A percentile compares a stretch with the other conserved stretches of the same genome.
These are phyloP conservation scores for Fusarium sp. DNA, from an alignment of 2,329 filamentous ascomycete species.

Conservation along the genomic window DNA sequence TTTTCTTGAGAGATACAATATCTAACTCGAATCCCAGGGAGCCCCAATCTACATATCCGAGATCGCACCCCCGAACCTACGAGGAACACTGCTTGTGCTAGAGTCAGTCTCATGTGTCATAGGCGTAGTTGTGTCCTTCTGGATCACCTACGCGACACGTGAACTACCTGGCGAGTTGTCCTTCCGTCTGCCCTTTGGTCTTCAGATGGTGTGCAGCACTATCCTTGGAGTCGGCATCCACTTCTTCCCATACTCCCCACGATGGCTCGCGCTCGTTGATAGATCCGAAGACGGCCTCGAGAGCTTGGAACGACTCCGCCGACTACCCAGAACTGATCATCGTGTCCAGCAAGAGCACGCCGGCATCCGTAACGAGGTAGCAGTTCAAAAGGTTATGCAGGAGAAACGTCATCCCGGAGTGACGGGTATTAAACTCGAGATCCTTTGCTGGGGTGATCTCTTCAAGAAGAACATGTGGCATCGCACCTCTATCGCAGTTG, in stretches of 20 bases:
- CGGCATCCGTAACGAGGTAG: background rate
- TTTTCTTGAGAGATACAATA: too few relatives aligned
- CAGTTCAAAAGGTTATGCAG: background rate
- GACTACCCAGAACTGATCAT: slow-evolving; percentile 56
- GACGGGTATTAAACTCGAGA: slow-evolving; percentile 5
- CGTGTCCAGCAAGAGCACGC: slow-evolving; percentile 50
- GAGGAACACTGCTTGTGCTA: slow-evolving; percentile 61
- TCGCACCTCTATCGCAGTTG: slow-evolving; percentile 27
- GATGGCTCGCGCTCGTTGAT: slow-evolving; percentile 56
- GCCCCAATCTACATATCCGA: slow-evolving; percentile 62
- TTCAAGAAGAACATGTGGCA: slow-evolving; percentile 10
- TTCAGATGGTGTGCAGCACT: slow-evolving; percentile 15
- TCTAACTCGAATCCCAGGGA: slow-evolving; percentile 43
- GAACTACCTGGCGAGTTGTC: slow-evolving; percentile 57
- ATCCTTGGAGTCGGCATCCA: slow-evolving; percentile 54
- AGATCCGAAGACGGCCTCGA: slow-evolving; percentile 55
- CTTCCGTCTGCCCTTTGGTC: slow-evolving; percentile 55
- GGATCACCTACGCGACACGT: slow-evolving; percentile 65
- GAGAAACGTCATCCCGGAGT: slow-evolving; percentile 7
- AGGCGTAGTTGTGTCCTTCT: slow-evolving; percentile 62
- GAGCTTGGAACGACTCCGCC: slow-evolving; percentile 54
- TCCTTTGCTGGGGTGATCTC: slow-evolving; percentile 18
- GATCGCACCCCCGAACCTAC: slow-evolving; percentile 61
- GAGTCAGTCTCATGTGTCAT: slow-evolving; percentile 57
- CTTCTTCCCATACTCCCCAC: slow-evolving; percentile 61